phyloP scores from a whole-genome alignment of 208 protist species.

The Wallacemonas rigidus region DNA sequence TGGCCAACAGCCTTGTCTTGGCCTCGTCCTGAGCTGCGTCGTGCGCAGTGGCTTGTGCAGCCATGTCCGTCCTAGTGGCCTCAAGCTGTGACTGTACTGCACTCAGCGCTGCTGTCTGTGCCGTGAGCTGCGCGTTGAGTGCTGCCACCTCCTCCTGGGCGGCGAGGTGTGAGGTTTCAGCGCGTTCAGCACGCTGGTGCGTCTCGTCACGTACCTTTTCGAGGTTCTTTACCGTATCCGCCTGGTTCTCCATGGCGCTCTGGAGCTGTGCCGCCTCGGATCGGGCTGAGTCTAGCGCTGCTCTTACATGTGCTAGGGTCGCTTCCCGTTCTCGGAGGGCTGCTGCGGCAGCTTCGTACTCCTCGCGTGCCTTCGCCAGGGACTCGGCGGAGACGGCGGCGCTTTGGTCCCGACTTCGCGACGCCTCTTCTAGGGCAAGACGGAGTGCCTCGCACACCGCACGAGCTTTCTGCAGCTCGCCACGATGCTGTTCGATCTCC shows the following conservation, averaged over 20 bases:
- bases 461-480: background rate
- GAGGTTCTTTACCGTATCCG: background rate
- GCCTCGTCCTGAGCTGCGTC: background rate
- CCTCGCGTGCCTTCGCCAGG: background rate
- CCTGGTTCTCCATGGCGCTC: background rate
- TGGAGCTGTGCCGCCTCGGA: background rate
- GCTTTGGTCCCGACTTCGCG: background rate
- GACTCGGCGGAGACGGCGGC: background rate
- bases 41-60: background rate
- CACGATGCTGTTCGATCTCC: background rate
- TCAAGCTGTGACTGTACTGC: slow-evolving; percentile 4
- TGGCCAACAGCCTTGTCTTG: background rate
- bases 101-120: background rate
- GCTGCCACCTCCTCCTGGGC: slow-evolving; percentile 2
- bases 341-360: too few relatives aligned
- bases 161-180: background rate
- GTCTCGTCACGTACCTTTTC: background rate
- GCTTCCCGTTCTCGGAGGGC: too few relatives aligned
- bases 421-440: background rate
- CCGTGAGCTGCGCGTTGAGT: background rate
- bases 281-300: background rate
- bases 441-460: background rate
- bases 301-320: background rate
- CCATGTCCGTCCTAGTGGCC: background rate
- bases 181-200: background rate